phyloP scores from a whole-genome alignment of 306 rosid genomes.

The Sechiopsis laciniata region DNA sequence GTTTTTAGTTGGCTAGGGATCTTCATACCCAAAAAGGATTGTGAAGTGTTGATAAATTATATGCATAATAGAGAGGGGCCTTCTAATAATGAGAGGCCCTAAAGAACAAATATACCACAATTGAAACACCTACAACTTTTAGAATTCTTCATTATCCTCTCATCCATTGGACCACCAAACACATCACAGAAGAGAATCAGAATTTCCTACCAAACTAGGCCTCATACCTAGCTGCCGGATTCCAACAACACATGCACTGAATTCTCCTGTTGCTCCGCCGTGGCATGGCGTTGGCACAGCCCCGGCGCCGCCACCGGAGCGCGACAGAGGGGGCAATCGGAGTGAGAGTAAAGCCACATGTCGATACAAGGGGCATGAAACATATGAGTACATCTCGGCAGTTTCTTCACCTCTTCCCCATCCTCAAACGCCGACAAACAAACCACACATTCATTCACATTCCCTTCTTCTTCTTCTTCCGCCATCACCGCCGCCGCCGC shows the following conservation, averaged over 20 bases:
- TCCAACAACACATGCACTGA: constrained; percentile 22
- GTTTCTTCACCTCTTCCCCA: constrained; percentile 68
- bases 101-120: neutral
- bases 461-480: neutral
- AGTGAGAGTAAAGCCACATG: constrained; percentile 89
- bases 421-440: constrained; percentile 80
- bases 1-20: neutral
- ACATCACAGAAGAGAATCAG: neutral
- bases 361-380: constrained; percentile 80
- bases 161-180: constrained; percentile 14
- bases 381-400: constrained; percentile 67
- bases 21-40: neutral
- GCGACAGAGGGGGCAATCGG: constrained; percentile 86
- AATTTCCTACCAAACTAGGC: neutral
- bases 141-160: constrained; percentile 16
- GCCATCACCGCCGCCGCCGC: constrained; percentile 7
- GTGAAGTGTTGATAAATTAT: neutral
- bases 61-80: neutral
- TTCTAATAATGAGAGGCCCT: neutral
- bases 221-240: neutral
- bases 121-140: neutral
- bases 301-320: constrained; percentile 35
- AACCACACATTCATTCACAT: constrained; percentile 53
- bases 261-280: constrained; percentile 26
- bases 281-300: constrained; percentile 18